Evolutionary conservation across 805 yeast species (phyloP).

Genomic region (Lipomyces lipofer): DNA sequence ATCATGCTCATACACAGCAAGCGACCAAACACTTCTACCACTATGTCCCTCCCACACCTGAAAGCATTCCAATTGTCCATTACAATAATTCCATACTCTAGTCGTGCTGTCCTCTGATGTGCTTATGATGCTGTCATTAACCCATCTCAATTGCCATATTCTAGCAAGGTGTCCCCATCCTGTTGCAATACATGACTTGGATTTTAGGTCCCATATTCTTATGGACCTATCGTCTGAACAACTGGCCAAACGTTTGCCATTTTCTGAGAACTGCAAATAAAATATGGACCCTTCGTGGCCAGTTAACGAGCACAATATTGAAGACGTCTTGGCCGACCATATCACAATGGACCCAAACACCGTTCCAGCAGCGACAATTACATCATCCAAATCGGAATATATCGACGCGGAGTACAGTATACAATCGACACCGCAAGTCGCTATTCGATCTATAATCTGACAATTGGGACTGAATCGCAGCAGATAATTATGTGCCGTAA

Average conservation of each 20-base stretch:
- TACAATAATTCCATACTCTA: slow-evolving; percentile 65
- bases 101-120: slow-evolving; percentile 87
- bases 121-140: slow-evolving; percentile 52
- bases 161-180: slow-evolving; percentile 98
- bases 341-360: slow-evolving; percentile 84
- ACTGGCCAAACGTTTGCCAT: slow-evolving; percentile 60
- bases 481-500: slow-evolving; percentile 80
- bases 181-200: slow-evolving; percentile 62
- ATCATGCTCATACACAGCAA: slow-evolving; percentile 58
- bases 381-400: slow-evolving; percentile 44
- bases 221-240: slow-evolving; percentile 96
- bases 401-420: slow-evolving; percentile 86
- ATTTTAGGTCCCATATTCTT: slow-evolving; percentile 63
- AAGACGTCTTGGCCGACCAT: slow-evolving; percentile 59
- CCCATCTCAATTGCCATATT: slow-evolving; percentile 79
- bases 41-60: slow-evolving; percentile 66
- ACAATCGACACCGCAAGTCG: slow-evolving; percentile 34
- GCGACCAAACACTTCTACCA: slow-evolving; percentile 82
- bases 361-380: slow-evolving; percentile 82
- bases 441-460: slow-evolving; percentile 7
- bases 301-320: slow-evolving; percentile 55
- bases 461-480: slow-evolving; percentile 41
- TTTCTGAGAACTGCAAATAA: slow-evolving; percentile 62
- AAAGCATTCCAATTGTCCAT: slow-evolving; percentile 43
- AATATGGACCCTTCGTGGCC: slow-evolving; percentile 93